Base-by-base conservation (phyloP, 2,329 filamentous ascomycete species). In the Hypoxylon sp. region DNA sequence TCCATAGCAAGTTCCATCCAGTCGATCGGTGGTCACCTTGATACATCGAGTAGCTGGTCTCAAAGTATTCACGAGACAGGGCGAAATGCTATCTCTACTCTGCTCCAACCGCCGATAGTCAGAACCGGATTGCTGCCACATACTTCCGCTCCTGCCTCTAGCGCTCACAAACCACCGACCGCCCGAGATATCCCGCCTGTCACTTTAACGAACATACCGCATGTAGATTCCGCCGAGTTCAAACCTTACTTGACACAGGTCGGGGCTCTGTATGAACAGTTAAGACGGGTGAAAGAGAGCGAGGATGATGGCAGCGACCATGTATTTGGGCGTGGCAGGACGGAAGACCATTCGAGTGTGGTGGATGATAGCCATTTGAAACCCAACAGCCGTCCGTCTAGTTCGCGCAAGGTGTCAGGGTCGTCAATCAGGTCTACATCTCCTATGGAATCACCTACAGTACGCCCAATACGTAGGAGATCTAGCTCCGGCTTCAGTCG, bases 171-270 rank as follows among this genome's bases (percentile, higher is more conserved):
- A 73, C 91, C 93, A 13, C 95, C 95, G 0, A 97, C 94, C 0
- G 86, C 92, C 17, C 89, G 89, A 79, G 95, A 99, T 78, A 99
- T 99, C 39, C 95, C 95, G 0, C 95, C 95, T 0, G 96, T 99
- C 0, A 91, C 94, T 0, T 84, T 99, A 66, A 94, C 94, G 6
- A 97, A 97, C 74, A 93, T 98, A 50, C 88, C 91, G 10, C 92
- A 92, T 74, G 86, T 98, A 73, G 93, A 97, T 42, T 81, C 89
- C 0, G 88, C 91, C 69, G 91, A 92, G 63, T 99, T 99, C 79
- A 90, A 90, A 59, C 85, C 92, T 8, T 99, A 99, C 77, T 83
- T 98, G 5, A 86, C 90, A 3, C 93, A 97, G 79, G 92, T 98
- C 37, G 94, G 94, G 17, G 90, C 91, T 1, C 81, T 98, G 2